Percentiles rank a stretch among this genome's conserved stretches.
Conservation (phyloP, 805 yeast genomes). For the Schizosaccharomyces lindneri region DNA sequence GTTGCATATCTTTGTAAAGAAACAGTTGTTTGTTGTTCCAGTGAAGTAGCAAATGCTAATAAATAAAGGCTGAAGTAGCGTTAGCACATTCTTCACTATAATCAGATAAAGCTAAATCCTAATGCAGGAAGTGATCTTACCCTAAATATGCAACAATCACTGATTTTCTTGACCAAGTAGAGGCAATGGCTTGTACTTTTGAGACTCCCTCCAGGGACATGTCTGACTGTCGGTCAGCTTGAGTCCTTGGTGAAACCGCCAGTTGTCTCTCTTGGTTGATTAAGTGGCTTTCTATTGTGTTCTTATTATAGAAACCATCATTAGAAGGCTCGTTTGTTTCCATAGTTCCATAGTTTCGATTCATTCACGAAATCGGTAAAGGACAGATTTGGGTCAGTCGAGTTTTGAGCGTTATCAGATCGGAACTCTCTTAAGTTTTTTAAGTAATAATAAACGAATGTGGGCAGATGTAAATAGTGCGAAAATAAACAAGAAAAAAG, state of each 20-base stretch:
- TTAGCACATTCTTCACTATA: neutral
- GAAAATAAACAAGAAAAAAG: too few species aligned
- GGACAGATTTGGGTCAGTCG: neutral
- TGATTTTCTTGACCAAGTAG: neutral
- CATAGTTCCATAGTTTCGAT: neutral
- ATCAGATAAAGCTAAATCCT: neutral
- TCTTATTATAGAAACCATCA: neutral
- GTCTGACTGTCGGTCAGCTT: neutral
- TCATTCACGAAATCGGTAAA: neutral
- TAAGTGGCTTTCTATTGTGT: neutral
- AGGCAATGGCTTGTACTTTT: neutral
- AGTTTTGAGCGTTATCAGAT: neutral
- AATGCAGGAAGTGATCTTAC: neutral
- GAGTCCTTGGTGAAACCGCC: neutral
- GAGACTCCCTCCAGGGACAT: neutral
- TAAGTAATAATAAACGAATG: too few species aligned
- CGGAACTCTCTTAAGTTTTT: neutral
- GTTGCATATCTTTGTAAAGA: conserved; percentile 33
- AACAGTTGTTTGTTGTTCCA: conserved; percentile 34
- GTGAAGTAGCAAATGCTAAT: conserved; percentile 32
- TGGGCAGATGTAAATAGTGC: too few species aligned
- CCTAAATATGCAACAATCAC: neutral
- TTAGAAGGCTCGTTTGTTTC: neutral
- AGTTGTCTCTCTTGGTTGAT: neutral
- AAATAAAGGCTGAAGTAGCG: conserved; percentile 19